phyloP scores from a whole-genome alignment of 306 rosid species.

The Lathyrus oleraceus region DNA sequence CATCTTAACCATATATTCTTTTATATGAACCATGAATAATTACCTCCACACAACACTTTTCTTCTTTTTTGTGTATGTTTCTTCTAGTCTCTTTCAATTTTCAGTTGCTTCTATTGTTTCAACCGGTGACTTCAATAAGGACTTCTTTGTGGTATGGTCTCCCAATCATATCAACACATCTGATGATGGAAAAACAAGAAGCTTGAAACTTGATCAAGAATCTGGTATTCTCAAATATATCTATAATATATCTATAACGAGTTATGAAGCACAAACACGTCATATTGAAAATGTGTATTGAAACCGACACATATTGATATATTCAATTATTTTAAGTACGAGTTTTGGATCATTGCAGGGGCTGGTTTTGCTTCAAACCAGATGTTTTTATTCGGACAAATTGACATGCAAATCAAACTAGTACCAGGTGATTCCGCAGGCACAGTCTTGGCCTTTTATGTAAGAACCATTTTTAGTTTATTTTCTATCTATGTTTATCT shows the following conservation, averaged over 20 bases:
- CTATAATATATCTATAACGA: not conserved
- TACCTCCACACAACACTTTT: conserved; percentile 26
- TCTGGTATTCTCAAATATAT: conserved; percentile 51
- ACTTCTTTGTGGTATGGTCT: conserved; percentile 85
- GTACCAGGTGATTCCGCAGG: conserved; percentile 92
- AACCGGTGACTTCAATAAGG: conserved; percentile 79
- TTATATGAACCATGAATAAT: conserved; percentile 46
- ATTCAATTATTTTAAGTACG: not conserved
- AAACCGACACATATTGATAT: not conserved
- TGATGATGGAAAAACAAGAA: conserved; percentile 62
- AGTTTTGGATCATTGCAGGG: conserved; percentile 46
- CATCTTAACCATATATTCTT: conserved; percentile 7
- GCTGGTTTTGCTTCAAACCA: conserved; percentile 82
- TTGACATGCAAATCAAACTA: conserved; percentile 90
- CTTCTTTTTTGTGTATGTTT: conserved; percentile 43
- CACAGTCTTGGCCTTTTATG: conserved; percentile 86
- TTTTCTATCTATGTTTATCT: not conserved
- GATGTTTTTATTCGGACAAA: conserved; percentile 83
- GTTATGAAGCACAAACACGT: not conserved
- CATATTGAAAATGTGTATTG: no score
- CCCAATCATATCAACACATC: conserved; percentile 84
- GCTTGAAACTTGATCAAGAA: conserved; percentile 77
- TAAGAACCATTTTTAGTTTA: conserved; percentile 35
- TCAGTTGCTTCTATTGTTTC: conserved; percentile 68
- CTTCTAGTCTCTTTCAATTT: conserved; percentile 36